These are phyloP conservation scores for Yamadazyma akitaensis DNA, from an alignment of 805 yeast genomes.

Conservation along the genomic window DNA sequence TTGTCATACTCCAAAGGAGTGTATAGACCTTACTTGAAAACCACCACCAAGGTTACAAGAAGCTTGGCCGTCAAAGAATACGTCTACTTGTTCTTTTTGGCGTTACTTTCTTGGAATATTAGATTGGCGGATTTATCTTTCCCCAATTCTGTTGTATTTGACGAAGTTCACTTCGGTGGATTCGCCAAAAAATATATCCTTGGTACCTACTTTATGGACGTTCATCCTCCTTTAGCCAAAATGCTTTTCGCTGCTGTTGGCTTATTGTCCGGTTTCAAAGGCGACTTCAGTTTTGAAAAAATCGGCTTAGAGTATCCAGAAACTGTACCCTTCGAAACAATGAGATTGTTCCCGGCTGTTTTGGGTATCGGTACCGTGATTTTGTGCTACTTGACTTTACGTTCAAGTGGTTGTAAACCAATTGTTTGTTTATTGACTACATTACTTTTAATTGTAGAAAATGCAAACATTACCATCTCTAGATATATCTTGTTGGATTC, in stretches of 20 bases:
- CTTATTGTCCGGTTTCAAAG: constrained; percentile 64
- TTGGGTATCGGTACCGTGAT: constrained; percentile 68
- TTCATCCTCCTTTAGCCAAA: constrained; percentile 78
- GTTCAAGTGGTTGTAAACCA: constrained; percentile 69
- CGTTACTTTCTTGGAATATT: constrained; percentile 48
- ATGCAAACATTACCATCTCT: constrained; percentile 66
- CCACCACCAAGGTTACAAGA: constrained; percentile 30
- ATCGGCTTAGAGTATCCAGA: constrained; percentile 65
- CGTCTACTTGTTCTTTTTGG: constrained; percentile 38
- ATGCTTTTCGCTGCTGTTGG: constrained; percentile 74
- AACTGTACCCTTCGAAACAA: constrained; percentile 57
- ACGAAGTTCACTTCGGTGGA: constrained; percentile 96
- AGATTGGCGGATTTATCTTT: constrained; percentile 58
- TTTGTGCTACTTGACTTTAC: constrained; percentile 63
- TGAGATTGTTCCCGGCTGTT: constrained; percentile 69
- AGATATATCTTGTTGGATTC: constrained; percentile 74
- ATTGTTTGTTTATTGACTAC: constrained; percentile 57
- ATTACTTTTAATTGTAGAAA: constrained; percentile 58
- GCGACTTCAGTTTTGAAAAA: constrained; percentile 61
- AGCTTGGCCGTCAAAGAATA: constrained; percentile 35
- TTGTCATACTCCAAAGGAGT: constrained; percentile 8
- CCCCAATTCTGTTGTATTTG: constrained; percentile 86
- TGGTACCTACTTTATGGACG: constrained; percentile 67
- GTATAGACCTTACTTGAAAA: constrained; percentile 48
- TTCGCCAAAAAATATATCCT: constrained; percentile 79